These are phyloP conservation scores for Hibiscus mutabilis DNA, from an alignment of 345 rosid species.

Conservation along the genomic window DNA sequence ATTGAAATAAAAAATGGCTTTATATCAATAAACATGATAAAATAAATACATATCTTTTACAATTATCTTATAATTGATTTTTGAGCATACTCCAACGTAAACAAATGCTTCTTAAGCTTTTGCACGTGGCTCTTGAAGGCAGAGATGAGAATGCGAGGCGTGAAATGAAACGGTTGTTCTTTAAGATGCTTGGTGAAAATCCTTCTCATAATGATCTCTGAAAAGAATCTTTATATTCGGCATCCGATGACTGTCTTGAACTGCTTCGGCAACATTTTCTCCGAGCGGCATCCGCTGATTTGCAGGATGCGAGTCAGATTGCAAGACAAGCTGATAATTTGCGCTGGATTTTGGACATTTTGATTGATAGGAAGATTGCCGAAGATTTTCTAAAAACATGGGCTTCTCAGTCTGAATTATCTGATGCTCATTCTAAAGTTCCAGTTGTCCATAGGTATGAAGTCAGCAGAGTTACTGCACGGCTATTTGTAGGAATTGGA, in stretches of 20 bases:
- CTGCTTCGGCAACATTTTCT: constrained; percentile 57
- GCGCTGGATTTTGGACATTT: constrained; percentile 86
- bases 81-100: no score
- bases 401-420: constrained; percentile 84
- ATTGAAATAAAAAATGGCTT: no score
- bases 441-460: constrained; percentile 36
- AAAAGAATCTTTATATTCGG: constrained; percentile 81
- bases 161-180: constrained; percentile 86
- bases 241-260: constrained; percentile 78
- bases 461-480: constrained; percentile 79
- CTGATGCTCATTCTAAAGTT: constrained; percentile 54
- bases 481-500: constrained; percentile 92
- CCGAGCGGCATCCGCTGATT: constrained; percentile 56
- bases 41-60: no score
- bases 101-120: constrained; percentile 75
- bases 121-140: constrained; percentile 87
- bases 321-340: constrained; percentile 94
- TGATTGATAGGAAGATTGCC: constrained; percentile 88
- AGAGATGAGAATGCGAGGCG: constrained; percentile 97
- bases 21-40: no score
- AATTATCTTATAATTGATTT: no score
- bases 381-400: constrained; percentile 78
- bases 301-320: constrained; percentile 59
- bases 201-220: constrained; percentile 74
- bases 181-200: constrained; percentile 93